Conservation (phyloP, 768 basidiomycete species). For the Trametes meyenii region DNA sequence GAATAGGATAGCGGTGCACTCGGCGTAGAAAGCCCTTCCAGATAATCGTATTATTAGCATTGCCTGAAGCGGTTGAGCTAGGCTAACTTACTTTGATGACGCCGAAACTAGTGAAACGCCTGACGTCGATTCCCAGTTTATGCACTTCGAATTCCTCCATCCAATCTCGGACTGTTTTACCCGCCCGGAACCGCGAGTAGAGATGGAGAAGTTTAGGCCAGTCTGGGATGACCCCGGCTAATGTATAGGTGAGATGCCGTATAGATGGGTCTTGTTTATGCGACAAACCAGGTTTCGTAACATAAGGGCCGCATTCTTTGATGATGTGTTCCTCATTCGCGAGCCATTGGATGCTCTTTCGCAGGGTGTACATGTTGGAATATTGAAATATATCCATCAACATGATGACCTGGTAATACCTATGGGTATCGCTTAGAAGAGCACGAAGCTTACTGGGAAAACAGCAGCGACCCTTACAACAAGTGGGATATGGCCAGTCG, state of each 20-base stretch:
- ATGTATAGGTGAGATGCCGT: conserved; percentile 1
- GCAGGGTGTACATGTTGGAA: conserved; percentile 95
- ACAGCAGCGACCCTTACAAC: conserved; percentile 54
- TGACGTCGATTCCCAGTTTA: conserved; percentile 78
- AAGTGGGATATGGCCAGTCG: conserved; percentile 90
- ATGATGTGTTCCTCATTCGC: conserved; percentile 83
- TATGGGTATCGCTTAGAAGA: conserved; percentile 33
- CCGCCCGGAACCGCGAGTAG: conserved; percentile 85
- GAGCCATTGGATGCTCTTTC: conserved; percentile 85
- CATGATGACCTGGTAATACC: conserved; percentile 97
- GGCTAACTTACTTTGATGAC: conserved; percentile 79
- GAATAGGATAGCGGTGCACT: conserved; percentile 91
- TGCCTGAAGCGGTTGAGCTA: not conserved
- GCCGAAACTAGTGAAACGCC: conserved; percentile 96
- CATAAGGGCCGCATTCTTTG: conserved; percentile 91
- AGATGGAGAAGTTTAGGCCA: conserved; percentile 88
- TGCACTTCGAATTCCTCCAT: conserved; percentile 76
- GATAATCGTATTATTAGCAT: not conserved
- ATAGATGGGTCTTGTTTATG: not conserved
- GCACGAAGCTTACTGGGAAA: not conserved
- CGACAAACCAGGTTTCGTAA: conserved; percentile 67
- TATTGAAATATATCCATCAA: conserved; percentile 97
- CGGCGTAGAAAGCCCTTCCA: conserved; percentile 85
- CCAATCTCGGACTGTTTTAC: conserved; percentile 86
- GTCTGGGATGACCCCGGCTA: conserved; percentile 66